Evolutionary conservation across 2,329 filamentous ascomycete genomes (phyloP), one percentile per base, ranked within the genome.

Genomic region (Cercospora canescens): DNA sequence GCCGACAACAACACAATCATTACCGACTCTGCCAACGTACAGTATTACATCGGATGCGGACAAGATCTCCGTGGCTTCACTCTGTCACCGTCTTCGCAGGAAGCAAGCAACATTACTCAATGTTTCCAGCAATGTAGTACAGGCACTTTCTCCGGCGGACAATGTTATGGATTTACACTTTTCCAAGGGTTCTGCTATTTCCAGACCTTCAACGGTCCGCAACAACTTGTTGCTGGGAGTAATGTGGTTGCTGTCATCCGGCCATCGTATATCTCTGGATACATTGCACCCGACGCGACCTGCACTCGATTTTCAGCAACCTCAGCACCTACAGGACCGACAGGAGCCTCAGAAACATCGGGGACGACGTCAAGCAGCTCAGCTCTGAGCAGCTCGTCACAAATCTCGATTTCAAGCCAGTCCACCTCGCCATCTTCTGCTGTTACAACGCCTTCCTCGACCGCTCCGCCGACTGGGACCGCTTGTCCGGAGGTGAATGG

Each of bases 21-120:
- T 16, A 64, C 57, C 4, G 57, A 64, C 32, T 6, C 60, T 5
- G 28, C 50, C 7, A 45, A 45, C 21, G 57, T 60, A 18, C 62
- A 64, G 26, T 64, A 64, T 37, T 48, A 45, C 14, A 64, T 64
- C 30, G 62, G 62, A 8, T 64, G 62, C 18, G 62, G 56, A 9
- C 30, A 35, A 28, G 62, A 64, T 32, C 48, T 58, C 7, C 62
- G 14, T 41, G 56, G 16, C 6, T 9, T 26, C 24, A 52, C 26
- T 41, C 55, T 60, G 26, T 9, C n/a, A 11, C 52, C 21, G 3
- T n/a, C n/a, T n/a, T 6, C 8, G 3, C 21, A 12, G 24, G 24
- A 26, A 16, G 52, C 52, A 32, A 56, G 4, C 24, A 56, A 30
- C 52, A 55, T 52, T 34, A 58, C 52, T 12, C 39, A 55, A 26